Evolutionary conservation across 805 yeast genomes (phyloP).

Genomic region (Wickerhamomyces bovis): DNA sequence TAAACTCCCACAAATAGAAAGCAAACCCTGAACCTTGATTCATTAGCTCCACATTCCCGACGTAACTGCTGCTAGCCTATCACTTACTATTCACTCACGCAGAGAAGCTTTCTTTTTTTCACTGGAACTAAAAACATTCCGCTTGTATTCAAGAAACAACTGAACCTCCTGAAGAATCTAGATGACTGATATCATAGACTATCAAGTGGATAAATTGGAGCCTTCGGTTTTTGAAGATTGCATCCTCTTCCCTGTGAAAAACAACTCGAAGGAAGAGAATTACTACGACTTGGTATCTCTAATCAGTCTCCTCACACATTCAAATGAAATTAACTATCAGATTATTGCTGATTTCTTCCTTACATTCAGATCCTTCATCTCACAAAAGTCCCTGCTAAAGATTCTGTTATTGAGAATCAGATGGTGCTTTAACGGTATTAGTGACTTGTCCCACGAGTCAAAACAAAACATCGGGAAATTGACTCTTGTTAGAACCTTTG

Average conservation of each 20-base stretch:
- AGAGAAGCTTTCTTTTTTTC: background rate
- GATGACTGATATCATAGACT: slow-evolving; percentile 9
- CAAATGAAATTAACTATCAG: slow-evolving; percentile 54
- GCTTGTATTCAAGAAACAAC: background rate
- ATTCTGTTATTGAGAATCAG: slow-evolving; percentile 57
- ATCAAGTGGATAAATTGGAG: background rate
- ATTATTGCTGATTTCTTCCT: slow-evolving; percentile 81
- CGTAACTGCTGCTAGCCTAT: too few species aligned
- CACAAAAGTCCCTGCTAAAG: slow-evolving; percentile 51
- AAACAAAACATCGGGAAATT: slow-evolving; percentile 49
- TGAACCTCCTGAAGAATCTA: background rate
- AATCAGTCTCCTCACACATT: slow-evolving; percentile 17
- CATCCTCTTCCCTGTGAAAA: slow-evolving; percentile 2
- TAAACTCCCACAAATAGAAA: background rate
- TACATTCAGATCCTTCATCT: slow-evolving; percentile 67
- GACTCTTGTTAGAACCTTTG: slow-evolving; percentile 76
- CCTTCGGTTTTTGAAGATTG: slow-evolving; percentile 5
- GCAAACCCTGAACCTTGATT: too few species aligned
- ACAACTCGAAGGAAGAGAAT: background rate
- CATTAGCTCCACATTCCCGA: too few species aligned
- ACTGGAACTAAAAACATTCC: too few species aligned
- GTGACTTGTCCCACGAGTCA: slow-evolving; percentile 21
- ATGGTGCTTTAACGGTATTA: slow-evolving; percentile 55
- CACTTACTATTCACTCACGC: background rate
- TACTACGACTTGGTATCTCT: slow-evolving; percentile 9